phyloP scores from a whole-genome alignment of 2,329 filamentous ascomycete species.

The Xylaria sp. region DNA sequence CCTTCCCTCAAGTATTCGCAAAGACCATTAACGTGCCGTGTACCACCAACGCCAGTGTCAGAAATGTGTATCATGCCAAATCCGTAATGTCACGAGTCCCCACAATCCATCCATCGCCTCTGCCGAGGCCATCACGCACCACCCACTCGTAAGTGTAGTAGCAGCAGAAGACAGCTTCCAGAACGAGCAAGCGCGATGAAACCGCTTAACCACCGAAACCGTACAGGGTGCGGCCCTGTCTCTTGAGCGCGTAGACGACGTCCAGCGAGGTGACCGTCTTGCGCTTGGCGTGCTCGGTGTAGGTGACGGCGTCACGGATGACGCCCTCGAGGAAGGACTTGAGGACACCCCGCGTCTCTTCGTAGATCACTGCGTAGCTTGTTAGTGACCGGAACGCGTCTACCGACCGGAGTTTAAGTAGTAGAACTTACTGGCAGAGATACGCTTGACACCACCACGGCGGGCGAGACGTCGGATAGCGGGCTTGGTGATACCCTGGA shows the following conservation, averaged over 20 bases:
- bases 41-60: slow-evolving; percentile 38
- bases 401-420: slow-evolving; percentile 25
- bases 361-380: slow-evolving; percentile 68
- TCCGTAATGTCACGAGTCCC: slow-evolving; percentile 25
- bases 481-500: slow-evolving; percentile 98
- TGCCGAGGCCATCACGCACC: neutral
- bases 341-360: slow-evolving; percentile 79
- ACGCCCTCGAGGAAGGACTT: slow-evolving; percentile 84
- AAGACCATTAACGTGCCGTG: slow-evolving; percentile 32
- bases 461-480: slow-evolving; percentile 97
- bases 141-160: neutral
- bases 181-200: slow-evolving; percentile 7
- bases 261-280: slow-evolving; percentile 70
- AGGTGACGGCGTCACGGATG: slow-evolving; percentile 78
- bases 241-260: slow-evolving; percentile 65
- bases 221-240: slow-evolving; percentile 68
- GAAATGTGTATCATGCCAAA: slow-evolving; percentile 38
- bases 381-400: slow-evolving; percentile 14
- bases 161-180: too few relatives aligned
- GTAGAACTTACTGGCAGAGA: slow-evolving; percentile 77
- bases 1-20: slow-evolving; percentile 31
- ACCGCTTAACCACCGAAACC: slow-evolving; percentile 65
- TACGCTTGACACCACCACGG: slow-evolving; percentile 99
- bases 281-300: slow-evolving; percentile 83
- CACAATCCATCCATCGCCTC: neutral